Base-by-base conservation (phyloP, 2,329 filamentous ascomycete genomes). In the Pseudohalonectria lignicola region DNA sequence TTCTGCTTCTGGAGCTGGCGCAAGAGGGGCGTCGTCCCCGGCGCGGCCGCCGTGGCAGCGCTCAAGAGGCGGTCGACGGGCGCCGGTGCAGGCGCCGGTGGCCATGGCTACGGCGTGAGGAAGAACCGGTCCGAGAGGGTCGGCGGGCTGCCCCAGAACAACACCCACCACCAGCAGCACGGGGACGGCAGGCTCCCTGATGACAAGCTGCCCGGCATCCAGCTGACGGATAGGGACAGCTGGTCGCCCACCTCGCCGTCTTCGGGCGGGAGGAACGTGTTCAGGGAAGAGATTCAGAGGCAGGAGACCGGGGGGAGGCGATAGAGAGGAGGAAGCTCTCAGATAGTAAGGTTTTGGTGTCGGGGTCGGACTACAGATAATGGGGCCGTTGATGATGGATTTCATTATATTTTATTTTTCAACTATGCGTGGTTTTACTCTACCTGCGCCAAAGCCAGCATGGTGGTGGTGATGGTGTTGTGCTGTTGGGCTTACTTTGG, bases 281-380 rank as follows among this genome's bases (percentile, higher is more conserved):
- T 62, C 41, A 49, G 56, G 30, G 55, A 59, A 39, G 58, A 62
- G 47, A 41, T 61, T 21, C 46, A 47, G 45, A 47, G 58, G 40
- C 58, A 62, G 47, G 52, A 54, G 13, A 29, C 31, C 7, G 31
- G 31, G 7, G 9, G 19, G 10, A 10, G 19, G 10, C 21, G 31
- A 34, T 20, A 26, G 23, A n/a, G n/a, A n/a, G n/a, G n/a, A n/a
- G n/a, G n/a, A n/a, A n/a, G n/a, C n/a, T n/a, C n/a, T n/a, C n/a
- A n/a, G n/a, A n/a, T n/a, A n/a, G n/a, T n/a, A n/a, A n/a, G n/a
- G n/a, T n/a, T n/a, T n/a, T n/a, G n/a, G n/a, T n/a, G n/a, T n/a
- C n/a, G n/a, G n/a, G n/a, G n/a, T n/a, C n/a, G n/a, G n/a, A n/a
- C n/a, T n/a, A n/a, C n/a, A n/a, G n/a, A n/a, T n/a, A n/a, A n/a